phyloP scores from a whole-genome alignment of 768 basidiomycete species.

The Sporobolomyces roseus region DNA sequence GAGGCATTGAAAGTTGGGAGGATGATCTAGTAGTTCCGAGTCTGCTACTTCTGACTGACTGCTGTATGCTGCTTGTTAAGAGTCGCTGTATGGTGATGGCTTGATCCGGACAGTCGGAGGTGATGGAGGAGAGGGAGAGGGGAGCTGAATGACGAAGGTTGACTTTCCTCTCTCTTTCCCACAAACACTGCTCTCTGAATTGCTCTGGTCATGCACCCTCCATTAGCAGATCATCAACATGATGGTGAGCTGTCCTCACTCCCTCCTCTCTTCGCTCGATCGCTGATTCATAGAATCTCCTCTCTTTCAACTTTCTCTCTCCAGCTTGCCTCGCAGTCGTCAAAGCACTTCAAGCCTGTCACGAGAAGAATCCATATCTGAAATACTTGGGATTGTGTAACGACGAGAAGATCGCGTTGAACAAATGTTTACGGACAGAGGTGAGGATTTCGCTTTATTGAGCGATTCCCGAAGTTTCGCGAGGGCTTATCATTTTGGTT shows the following conservation, averaged over 20 bases:
- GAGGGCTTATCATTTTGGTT: no score
- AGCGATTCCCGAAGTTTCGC: no score
- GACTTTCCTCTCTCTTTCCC: no score
- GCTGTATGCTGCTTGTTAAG: not conserved
- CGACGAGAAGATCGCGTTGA: slow-evolving; percentile 32
- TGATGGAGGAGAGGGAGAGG: not conserved
- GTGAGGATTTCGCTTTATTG: no score
- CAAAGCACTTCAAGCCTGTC: slow-evolving; percentile 29
- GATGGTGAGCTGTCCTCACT: slow-evolving; percentile 1
- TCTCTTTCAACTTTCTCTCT: not conserved
- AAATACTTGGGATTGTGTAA: slow-evolving; percentile 34
- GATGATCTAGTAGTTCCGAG: no score
- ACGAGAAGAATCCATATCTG: slow-evolving; percentile 30
- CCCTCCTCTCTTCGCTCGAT: not conserved
- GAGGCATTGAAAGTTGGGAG: not conserved
- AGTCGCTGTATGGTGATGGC: no score
- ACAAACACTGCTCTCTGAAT: not conserved
- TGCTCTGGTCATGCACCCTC: slow-evolving; percentile 27
- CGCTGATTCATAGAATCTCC: not conserved
- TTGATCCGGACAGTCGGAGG: no score
- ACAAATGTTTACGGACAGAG: slow-evolving; percentile 30
- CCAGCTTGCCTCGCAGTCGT: slow-evolving; percentile 34
- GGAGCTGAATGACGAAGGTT: not conserved
- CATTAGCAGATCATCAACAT: slow-evolving; percentile 36
- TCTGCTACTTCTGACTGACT: no score